Evolutionary conservation across 805 yeast species (phyloP).

Genomic region (Ogataea chonburiensis): DNA sequence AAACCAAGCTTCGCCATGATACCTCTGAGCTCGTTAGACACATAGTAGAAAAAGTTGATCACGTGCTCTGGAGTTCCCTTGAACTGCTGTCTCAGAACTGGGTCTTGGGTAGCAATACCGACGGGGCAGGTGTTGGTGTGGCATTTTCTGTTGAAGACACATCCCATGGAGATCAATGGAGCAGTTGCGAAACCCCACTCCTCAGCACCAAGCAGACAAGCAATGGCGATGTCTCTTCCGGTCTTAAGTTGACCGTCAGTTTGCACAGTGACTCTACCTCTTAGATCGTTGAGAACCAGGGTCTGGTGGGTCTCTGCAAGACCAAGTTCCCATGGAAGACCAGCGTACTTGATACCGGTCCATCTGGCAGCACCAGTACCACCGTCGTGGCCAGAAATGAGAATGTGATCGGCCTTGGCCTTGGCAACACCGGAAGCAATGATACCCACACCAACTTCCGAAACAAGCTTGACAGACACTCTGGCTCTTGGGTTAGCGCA

Average conservation of each 20-base stretch:
- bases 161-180: slow-evolving; percentile 95
- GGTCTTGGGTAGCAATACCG: slow-evolving; percentile 98
- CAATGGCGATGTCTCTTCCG: slow-evolving; percentile 95
- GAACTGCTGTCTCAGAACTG: slow-evolving; percentile 86
- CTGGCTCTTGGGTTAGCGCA: slow-evolving; percentile 97
- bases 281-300: slow-evolving; percentile 86
- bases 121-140: slow-evolving; percentile 95
- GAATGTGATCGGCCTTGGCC: slow-evolving; percentile 95
- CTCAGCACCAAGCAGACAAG: slow-evolving; percentile 95
- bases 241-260: slow-evolving; percentile 99
- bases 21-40: slow-evolving; percentile 86
- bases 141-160: slow-evolving; percentile 94
- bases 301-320: slow-evolving; percentile 98
- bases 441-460: slow-evolving; percentile 98
- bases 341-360: slow-evolving; percentile 96
- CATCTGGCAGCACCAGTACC: slow-evolving; percentile 99
- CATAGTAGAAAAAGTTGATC: slow-evolving; percentile 93
- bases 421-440: slow-evolving; percentile 99
- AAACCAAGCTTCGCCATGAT: slow-evolving; percentile 95
- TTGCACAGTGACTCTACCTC: slow-evolving; percentile 94
- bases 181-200: slow-evolving; percentile 98
- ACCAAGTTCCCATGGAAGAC: slow-evolving; percentile 98
- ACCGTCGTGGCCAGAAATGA: slow-evolving; percentile 98
- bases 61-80: slow-evolving; percentile 98
- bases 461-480: slow-evolving; percentile 92